A percentile compares a stretch with the other conserved stretches of the same genome.
Evolutionary conservation across 2,329 filamentous ascomycete species (phyloP).

Genomic region (Purpureocillium lavendulum): DNA sequence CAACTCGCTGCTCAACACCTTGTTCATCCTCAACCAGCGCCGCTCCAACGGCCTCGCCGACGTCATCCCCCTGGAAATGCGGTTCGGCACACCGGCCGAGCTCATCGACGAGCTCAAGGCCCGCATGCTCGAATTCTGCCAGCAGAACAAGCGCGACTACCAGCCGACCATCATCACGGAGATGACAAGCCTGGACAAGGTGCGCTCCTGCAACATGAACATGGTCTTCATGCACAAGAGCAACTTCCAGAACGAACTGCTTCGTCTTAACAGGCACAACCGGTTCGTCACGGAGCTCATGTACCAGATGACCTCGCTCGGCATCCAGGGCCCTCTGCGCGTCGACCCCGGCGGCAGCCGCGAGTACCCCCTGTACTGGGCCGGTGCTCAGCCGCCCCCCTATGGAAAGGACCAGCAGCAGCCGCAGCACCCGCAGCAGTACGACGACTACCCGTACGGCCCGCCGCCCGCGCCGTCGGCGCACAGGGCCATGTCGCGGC

Average conservation of each 20-base stretch:
- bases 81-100: slow-evolving; percentile 77
- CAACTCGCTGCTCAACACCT: slow-evolving; percentile 83
- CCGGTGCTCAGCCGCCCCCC: slow-evolving; percentile 22
- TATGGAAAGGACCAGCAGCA: slow-evolving; percentile 25
- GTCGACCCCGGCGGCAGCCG: slow-evolving; percentile 58
- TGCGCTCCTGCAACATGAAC: slow-evolving; percentile 80
- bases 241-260: slow-evolving; percentile 90
- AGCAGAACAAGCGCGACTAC: slow-evolving; percentile 81
- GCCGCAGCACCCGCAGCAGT: slow-evolving; percentile 3
- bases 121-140: slow-evolving; percentile 75
- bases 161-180: slow-evolving; percentile 81
- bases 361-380: slow-evolving; percentile 56
- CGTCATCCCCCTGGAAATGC: slow-evolving; percentile 73
- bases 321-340: slow-evolving; percentile 68
- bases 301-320: slow-evolving; percentile 72
- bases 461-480: slow-evolving; percentile 6
- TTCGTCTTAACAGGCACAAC: slow-evolving; percentile 84
- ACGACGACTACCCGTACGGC: slow-evolving; percentile 8
- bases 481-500: slow-evolving; percentile 5
- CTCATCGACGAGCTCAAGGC: slow-evolving; percentile 77
- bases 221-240: slow-evolving; percentile 97
- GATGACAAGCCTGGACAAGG: slow-evolving; percentile 69
- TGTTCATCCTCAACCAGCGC: slow-evolving; percentile 93
- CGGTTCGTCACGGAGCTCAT: slow-evolving; percentile 91
- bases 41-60: slow-evolving; percentile 84